Evolutionary conservation across 1,284 basidiomycete genomes (phyloP), one percentile per base, ranked within the genome.

Genomic region (Sanguinoderma infundibulare): DNA sequence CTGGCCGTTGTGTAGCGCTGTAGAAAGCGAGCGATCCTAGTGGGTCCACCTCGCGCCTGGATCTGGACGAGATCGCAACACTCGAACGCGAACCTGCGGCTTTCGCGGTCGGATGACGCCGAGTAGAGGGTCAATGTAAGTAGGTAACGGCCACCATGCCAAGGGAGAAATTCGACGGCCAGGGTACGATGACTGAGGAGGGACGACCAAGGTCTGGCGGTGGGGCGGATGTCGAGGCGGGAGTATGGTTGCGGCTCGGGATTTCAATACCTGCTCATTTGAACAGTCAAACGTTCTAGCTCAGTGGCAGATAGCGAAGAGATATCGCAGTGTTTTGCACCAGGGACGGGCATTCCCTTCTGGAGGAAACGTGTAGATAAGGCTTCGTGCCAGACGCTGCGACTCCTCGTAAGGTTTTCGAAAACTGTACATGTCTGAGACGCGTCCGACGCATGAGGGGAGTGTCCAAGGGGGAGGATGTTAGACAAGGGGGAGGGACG

Each of bases 361-460:
- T 76, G 72, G 44, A 81, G 63, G 39, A 85, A 73, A 56, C 81
- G 75, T 28, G 60, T 70, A 15, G 73, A 75, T 30, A 88, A 70
- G 17, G 84, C 75, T 14, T 74, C 61, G 15, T 76, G 70, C 87
- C 87, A 89, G 35, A 88, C 75, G 47, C 77, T 73, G 24, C 80
- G 82, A 2, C 79, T 69, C 22, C 75, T 77, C 0, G 85, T 83
- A 20, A 82, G 67, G 1, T 73, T 67, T 20, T 70, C 62, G 40
- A 87, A 77, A 6, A 66, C 63, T 61, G 72, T 82, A 69, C 75
- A 86, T 6, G 83, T 82, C 87, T n/a, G n/a, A n/a, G n/a, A n/a
- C n/a, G n/a, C n/a, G n/a, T n/a, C n/a, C n/a, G n/a, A n/a, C n/a
- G n/a, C n/a, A n/a, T n/a, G n/a, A n/a, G n/a, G n/a, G n/a, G n/a